Base-by-base conservation (phyloP, 345 rosid species). In the Brassica cretica region DNA sequence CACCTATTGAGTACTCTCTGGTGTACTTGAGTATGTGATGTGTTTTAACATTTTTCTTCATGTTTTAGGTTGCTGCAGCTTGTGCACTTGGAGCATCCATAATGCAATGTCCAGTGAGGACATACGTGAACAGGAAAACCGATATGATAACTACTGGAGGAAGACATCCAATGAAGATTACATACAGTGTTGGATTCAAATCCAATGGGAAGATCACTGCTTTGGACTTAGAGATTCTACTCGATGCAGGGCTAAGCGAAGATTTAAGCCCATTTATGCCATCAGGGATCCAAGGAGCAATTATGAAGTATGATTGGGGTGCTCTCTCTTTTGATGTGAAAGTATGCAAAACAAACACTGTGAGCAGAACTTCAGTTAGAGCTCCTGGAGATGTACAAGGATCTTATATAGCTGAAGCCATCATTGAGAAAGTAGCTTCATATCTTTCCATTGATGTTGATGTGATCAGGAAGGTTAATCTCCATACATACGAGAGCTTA, bases 101-200 rank as follows among this genome's bases (percentile, higher is more conserved):
- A 71, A 77, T 92, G 77, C 81, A 78, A 16, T 70, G 84, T 44
- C 98, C 98, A 0, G 97, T 94, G 11, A 85, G 97, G 81, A 85
- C 78, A 60, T 92, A 94, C 73, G 79, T 94, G 66, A 86, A 85
- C 70, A 88, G 93, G 19, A 87, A 88, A 80, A 89, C 90, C 0
- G 98, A 94, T 83, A 92, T 94, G 97, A 84, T 92, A 75, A 86
- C 87, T 75, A 85, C 95, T 3, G 97, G 97, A 82, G 97, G 98
- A 83, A 89, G 98, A 80, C 98, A 94, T 85, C 98, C 98, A 0
- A 90, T 94, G 97, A 85, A 91, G 74, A 78, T 92, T 64, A 88
- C 89, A 8, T 94, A 92, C 74, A 87, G 84, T 81, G 93, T 89
- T 61, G 98, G 98, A 56, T 94, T 92, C 85, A 94, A 91, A 84